Evolutionary conservation across 257 asterid species (phyloP).

Genomic region (Capsicum baccatum): DNA sequence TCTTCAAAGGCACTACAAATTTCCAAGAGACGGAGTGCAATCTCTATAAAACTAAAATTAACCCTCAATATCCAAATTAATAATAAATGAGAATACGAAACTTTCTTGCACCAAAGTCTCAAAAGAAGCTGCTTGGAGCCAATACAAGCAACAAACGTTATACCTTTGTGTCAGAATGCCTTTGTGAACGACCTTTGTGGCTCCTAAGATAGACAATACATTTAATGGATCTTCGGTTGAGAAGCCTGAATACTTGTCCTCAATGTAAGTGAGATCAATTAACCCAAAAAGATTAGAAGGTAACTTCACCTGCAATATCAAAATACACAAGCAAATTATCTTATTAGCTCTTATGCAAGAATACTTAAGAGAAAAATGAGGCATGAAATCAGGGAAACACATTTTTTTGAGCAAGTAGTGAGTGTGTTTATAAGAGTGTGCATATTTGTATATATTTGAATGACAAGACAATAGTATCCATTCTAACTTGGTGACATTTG

Average conservation of each 20-base stretch:
- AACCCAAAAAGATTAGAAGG: constrained; percentile 63
- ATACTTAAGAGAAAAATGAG: background rate
- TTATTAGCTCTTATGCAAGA: background rate
- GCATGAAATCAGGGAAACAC: background rate
- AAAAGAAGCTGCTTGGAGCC: background rate
- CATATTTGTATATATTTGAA: background rate
- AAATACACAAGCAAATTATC: constrained; percentile 27
- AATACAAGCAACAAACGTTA: background rate
- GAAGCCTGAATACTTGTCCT: constrained; percentile 82
- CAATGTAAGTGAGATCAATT: constrained; percentile 63
- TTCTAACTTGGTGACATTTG: too few relatives aligned
- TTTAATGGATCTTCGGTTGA: constrained; percentile 79
- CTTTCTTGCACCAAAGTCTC: background rate
- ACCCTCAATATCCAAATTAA: background rate
- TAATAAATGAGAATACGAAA: background rate
- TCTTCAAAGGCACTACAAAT: background rate
- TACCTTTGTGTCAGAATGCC: constrained; percentile 57
- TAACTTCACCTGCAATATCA: constrained; percentile 53
- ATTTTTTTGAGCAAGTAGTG: background rate
- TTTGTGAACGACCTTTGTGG: constrained; percentile 46
- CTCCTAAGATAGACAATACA: constrained; percentile 72
- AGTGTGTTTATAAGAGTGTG: background rate
- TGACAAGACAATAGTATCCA: background rate
- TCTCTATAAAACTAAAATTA: background rate
- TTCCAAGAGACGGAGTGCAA: background rate